phyloP scores from a whole-genome alignment of 176 grass and related monocot species.

The Bolboschoenus planiculmis region DNA sequence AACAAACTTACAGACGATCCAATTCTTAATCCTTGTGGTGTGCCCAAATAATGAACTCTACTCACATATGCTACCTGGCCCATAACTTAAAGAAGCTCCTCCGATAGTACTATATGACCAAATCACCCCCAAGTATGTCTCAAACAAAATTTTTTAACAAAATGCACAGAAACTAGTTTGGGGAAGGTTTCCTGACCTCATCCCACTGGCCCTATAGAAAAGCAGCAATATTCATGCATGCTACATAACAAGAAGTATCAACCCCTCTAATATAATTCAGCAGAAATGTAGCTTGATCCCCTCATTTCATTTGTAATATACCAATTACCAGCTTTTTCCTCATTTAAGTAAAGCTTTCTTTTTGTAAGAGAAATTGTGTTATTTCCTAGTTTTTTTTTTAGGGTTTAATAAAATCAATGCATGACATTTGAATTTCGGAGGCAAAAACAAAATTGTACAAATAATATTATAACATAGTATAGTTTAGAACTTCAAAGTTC shows the following conservation, averaged over 20 bases:
- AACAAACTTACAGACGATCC: neutral
- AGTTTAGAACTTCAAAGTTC: neutral
- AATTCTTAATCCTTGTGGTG: neutral
- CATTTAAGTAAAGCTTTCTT: neutral
- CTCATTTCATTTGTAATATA: neutral
- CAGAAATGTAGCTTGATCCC: neutral
- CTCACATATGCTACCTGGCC: neutral
- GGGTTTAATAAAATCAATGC: neutral
- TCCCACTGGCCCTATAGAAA: neutral
- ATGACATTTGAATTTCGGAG: neutral
- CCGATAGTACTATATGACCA: neutral
- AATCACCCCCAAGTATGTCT: neutral
- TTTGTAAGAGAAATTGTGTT: neutral
- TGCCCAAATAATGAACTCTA: neutral
- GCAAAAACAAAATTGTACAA: neutral
- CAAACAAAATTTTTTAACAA: neutral
- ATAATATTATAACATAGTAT: neutral
- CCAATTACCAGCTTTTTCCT: neutral
- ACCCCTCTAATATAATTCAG: neutral
- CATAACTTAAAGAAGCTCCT: neutral
- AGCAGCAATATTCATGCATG: neutral
- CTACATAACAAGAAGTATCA: neutral
- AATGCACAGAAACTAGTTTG: neutral
- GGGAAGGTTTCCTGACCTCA: neutral
- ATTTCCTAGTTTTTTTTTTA: neutral